Evolutionary conservation across 23 red algal genomes (phyloP).

Genomic region (Gracilaria domingensis): DNA sequence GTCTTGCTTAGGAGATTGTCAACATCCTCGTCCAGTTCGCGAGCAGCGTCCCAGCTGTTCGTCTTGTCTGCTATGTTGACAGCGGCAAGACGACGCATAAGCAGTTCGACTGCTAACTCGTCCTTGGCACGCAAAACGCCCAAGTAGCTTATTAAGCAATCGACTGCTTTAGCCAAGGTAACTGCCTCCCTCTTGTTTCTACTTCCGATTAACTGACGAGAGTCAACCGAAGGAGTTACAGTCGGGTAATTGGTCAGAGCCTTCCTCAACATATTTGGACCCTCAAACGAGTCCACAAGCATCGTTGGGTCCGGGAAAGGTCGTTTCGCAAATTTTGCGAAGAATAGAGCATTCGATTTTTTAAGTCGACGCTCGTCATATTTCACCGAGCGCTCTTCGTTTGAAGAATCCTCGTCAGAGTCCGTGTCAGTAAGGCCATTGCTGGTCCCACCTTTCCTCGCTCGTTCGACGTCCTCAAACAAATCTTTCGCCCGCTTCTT

Average conservation of each 20-base stretch:
- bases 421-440: too few species aligned
- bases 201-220: not conserved
- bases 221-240: not conserved
- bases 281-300: not conserved
- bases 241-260: conserved; percentile 34
- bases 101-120: not conserved
- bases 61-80: not conserved
- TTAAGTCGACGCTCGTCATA: not conserved
- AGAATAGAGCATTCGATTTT: not conserved
- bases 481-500: too few species aligned
- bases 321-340: not conserved
- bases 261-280: conserved; percentile 1
- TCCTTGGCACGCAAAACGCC: not conserved
- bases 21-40: not conserved
- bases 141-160: not conserved
- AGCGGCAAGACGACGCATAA: not conserved
- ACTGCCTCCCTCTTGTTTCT: not conserved
- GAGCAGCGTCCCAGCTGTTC: not conserved
- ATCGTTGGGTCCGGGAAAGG: not conserved
- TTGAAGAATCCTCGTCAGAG: too few species aligned
- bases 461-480: too few species aligned
- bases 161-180: not conserved
- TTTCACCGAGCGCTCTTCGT: not conserved
- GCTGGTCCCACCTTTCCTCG: too few species aligned
- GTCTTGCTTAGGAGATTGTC: not conserved